Conservation (phyloP, 805 yeast genomes). For the Wickerhamiella qilinensis region DNA sequence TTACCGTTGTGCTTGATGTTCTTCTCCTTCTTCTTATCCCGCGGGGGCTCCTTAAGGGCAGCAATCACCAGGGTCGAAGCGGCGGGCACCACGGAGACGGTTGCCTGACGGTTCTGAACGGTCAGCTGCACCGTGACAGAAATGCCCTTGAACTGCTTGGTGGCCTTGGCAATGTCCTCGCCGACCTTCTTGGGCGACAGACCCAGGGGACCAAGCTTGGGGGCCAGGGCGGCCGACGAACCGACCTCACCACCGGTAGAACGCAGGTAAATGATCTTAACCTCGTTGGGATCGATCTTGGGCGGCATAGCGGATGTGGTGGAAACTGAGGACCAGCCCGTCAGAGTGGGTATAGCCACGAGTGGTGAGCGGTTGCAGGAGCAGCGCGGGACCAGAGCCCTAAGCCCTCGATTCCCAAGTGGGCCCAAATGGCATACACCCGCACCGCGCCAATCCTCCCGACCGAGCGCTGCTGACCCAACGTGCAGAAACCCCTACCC, state of each 20-base stretch:
- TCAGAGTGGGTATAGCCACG: not conserved
- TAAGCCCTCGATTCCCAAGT: not conserved
- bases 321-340: not conserved
- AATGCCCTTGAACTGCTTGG: slow-evolving; percentile 97
- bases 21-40: slow-evolving; percentile 99
- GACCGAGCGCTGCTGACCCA: no score
- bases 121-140: slow-evolving; percentile 97
- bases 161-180: slow-evolving; percentile 99
- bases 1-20: slow-evolving; percentile 98
- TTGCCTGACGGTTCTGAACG: slow-evolving; percentile 99
- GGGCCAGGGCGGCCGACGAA: slow-evolving; percentile 98
- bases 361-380: no score
- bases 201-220: slow-evolving; percentile 99
- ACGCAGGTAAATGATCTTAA: slow-evolving; percentile 95
- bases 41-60: slow-evolving; percentile 98
- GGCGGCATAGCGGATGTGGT: slow-evolving; percentile 50
- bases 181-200: slow-evolving; percentile 99
- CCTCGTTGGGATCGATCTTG: slow-evolving; percentile 97
- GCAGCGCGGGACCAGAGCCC: not conserved
- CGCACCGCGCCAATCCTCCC: no score
- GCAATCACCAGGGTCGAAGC: slow-evolving; percentile 98
- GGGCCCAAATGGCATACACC: no score
- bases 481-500: no score
- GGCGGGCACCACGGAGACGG: slow-evolving; percentile 97
- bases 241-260: slow-evolving; percentile 99